Evolutionary conservation across 768 basidiomycete species (phyloP), one percentile per base, ranked within the genome.

Genomic region (Neoboletus brunneissimus): DNA sequence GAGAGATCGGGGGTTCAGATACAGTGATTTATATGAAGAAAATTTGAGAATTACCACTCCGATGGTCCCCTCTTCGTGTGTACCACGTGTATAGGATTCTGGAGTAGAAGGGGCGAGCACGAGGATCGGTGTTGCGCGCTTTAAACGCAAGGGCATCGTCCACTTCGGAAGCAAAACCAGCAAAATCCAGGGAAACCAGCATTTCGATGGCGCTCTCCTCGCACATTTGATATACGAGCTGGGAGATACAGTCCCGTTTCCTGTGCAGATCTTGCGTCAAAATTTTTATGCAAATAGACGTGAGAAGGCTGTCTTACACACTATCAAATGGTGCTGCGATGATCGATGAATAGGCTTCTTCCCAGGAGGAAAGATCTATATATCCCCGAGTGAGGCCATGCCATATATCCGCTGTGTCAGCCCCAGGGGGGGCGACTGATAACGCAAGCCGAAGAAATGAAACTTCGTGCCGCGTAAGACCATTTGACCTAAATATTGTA

Each of bases 21-120:
- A 58, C 11, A 13, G 27, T 55, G 57, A 45, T 46, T 43, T 34
- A 32, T 32, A 40, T 53, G 34, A 58, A 54, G 52, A 49, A 51
- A 66, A 41, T 34, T 40, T 31, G 43, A 56, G 59, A 78, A 84
- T 72, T 70, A 95, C 96, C 97, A 69, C 84, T 93, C 50, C 93
- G 84, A 74, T 94, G 94, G 70, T 98, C 94, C 27, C 91, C 90
- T 69, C 91, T 80, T 54, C 82, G 80, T 63, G 88, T 82, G 70
- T 94, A 88, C 94, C 94, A 98, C 46, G 92, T 87, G 73, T 97
- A 96, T n/a, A 98, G 74, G 52, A 98, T 91, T 64, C 85, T 83
- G 35, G 93, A 87, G 76, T 96, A 98, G 67, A 85, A 87, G 0
- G 95, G 95, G 37, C 80, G 82, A 38, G 86, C 75, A 43, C 91